Evolutionary conservation across 306 rosid genomes (phyloP), one percentile per base, ranked within the genome.

Genomic region (Sicyos baderoa): DNA sequence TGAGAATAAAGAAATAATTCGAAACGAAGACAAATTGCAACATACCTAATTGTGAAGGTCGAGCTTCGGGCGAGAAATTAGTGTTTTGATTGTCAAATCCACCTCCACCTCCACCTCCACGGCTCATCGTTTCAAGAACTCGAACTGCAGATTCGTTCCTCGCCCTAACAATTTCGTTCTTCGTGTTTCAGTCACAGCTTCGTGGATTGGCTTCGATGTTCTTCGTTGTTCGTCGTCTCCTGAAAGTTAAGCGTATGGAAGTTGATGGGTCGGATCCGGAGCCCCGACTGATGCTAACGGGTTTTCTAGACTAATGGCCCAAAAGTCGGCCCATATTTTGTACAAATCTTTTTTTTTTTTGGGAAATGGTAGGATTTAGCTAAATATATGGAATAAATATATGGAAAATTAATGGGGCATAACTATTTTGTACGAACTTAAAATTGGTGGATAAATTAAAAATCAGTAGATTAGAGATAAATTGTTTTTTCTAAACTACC

Each of bases 31-130:
- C 6, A 61, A 51, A 29, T 22, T 48, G 0, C 0, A 0, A 45
- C 84, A 37, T 75, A 87, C 91, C 89, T 1, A 80, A 81, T 82
- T 84, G 95, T 54, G 86, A 92, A 54, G 89, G 93, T 65, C 98
- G 95, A 1, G 96, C 95, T 72, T 92, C 97, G 0, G 96, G 97
- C 11, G 97, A 89, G 90, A 92, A 92, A 75, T 85, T 92, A 21
- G 95, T 87, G 79, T 88, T 92, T 76, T 89, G 96, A 32, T 95
- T 95, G 62, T 92, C 96, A 49, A 85, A 89, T 18, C 96, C 95
- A 16, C 93, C 98, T 67, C 97, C 95, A 16, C 93, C 98, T 67
- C 97, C 97, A 42, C 95, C 86, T 72, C 96, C 91, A 74, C 91
- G 82, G 80, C 91, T 86, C 91, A 84, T 86, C 57, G 19, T 52